Evolutionary conservation across 2,329 filamentous ascomycete species (phyloP), one percentile per base, ranked within the genome.

Genomic region (Parafenestella ontariensis): DNA sequence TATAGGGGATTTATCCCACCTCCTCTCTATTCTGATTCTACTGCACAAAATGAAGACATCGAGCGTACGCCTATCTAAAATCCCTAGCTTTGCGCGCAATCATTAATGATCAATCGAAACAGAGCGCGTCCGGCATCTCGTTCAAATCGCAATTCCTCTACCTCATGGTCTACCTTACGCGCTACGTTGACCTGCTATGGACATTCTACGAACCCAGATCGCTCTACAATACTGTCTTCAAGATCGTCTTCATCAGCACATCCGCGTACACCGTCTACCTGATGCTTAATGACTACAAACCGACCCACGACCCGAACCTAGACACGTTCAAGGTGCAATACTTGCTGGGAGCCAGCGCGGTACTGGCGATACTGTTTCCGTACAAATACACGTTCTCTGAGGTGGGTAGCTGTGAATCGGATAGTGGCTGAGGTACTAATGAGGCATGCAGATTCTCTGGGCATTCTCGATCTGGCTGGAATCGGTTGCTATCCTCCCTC

Each of bases 141-240:
- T 98, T 99, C 85, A 99, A 99, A 78, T 97, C 94, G 58, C 95
- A 99, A 84, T 91, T 89, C 46, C 85, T 99, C 52, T 99, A 99
- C 79, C 83, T 98, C 65, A 81, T 96, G 40, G 95, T 99, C 69
- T 99, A 99, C 78, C 76, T 96, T 39, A 96, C 93, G 59, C 87
- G 95, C 73, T 99, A 99, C 78, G 85, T 99, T 53, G 80, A 99
- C 76, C 84, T 98, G 55, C 93, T 98, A 77, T 92, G 87, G 87
- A 89, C 86, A 59, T 87, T 89, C 73, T 93, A 90, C 58, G 80
- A 87, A 65, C 92, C 90, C 7, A 71, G 71, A 28, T 72, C 70
- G 71, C 78, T 91, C 61, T 99, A 97, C 86, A 97, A 98, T 81
- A 89, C 95, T 57, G 79, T 91, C 70, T 97, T 98, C 84, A 99